These are phyloP conservation scores for Coniochaeta sp. DNA, from an alignment of 2,329 filamentous ascomycete species.

Conservation along the genomic window DNA sequence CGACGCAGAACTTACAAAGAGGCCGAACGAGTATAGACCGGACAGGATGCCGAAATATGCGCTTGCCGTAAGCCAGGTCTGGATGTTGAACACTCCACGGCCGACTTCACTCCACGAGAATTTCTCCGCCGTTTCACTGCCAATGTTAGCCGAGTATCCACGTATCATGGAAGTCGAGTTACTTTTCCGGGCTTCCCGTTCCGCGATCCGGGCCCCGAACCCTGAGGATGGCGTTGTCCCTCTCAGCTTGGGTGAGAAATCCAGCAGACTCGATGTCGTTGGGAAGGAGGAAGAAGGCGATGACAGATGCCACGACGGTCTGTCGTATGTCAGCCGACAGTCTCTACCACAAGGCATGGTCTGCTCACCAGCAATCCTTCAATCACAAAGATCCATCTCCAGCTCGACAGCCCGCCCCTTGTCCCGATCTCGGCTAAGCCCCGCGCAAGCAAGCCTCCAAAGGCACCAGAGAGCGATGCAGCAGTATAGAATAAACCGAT, in stretches of 20 bases:
- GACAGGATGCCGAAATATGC: conserved; percentile 55
- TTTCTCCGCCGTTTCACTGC: conserved; percentile 30
- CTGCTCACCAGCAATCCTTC: neutral
- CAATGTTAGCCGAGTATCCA: neutral
- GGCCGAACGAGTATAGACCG: conserved; percentile 55
- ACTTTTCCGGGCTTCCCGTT: neutral
- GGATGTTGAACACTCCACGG: conserved; percentile 52
- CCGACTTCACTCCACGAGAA: conserved; percentile 56
- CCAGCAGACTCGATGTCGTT: neutral
- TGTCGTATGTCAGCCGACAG: neutral
- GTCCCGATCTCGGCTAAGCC: conserved; percentile 40
- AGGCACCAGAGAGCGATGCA: conserved; percentile 57
- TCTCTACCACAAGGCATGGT: conserved; percentile 5
- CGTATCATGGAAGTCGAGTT: neutral
- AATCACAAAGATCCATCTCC: conserved; percentile 51
- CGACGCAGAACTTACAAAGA: conserved; percentile 44
- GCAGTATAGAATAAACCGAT: conserved; percentile 65
- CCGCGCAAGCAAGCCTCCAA: conserved; percentile 36
- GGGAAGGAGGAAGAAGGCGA: neutral
- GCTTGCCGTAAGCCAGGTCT: conserved; percentile 56
- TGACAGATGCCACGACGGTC: neutral
- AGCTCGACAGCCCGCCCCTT: conserved; percentile 44
- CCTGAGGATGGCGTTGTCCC: conserved; percentile 37
- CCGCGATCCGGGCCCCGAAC: conserved; percentile 4
- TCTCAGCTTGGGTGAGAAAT: conserved; percentile 36